Conservation (phyloP, 2,329 filamentous ascomycete genomes). For the Phyllachora maydis region DNA sequence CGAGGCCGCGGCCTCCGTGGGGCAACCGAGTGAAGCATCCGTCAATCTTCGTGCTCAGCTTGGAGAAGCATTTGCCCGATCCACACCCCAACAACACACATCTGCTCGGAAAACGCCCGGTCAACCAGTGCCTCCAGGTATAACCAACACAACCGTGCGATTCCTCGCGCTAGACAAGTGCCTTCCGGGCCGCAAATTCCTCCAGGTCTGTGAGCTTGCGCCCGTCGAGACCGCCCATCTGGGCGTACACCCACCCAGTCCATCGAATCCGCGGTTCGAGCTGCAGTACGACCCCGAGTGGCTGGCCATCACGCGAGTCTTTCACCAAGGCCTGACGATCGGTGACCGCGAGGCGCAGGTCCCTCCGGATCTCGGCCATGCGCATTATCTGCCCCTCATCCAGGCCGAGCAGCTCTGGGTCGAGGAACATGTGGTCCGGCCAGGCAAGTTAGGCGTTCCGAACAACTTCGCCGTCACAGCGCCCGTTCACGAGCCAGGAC, state of each 20-base stretch:
- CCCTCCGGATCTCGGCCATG: slow-evolving; percentile 45
- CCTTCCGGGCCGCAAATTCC: slow-evolving; percentile 55
- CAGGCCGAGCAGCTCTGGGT: slow-evolving; percentile 60
- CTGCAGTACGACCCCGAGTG: slow-evolving; percentile 83
- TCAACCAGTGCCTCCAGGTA: slow-evolving; percentile 46
- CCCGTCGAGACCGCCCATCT: slow-evolving; percentile 17
- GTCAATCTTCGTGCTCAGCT: slow-evolving; percentile 51
- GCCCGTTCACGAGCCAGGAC: slow-evolving; percentile 39
- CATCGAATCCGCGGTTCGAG: slow-evolving; percentile 24
- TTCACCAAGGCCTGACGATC: slow-evolving; percentile 43
- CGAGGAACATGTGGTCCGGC: slow-evolving; percentile 47
- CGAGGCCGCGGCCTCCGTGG: too few relatives aligned
- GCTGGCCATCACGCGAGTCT: slow-evolving; percentile 79
- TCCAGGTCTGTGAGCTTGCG: slow-evolving; percentile 53
- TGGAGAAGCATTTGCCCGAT: slow-evolving; percentile 59
- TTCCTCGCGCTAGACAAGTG: slow-evolving; percentile 92
- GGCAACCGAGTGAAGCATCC: slow-evolving; percentile 24
- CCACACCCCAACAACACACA: slow-evolving; percentile 13
- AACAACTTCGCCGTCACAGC: slow-evolving; percentile 62
- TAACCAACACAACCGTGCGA: slow-evolving; percentile 58
- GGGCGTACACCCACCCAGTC: slow-evolving; percentile 5
- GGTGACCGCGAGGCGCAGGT: slow-evolving; percentile 33
- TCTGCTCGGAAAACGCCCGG: slow-evolving; percentile 23
- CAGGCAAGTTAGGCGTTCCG: slow-evolving; percentile 46
- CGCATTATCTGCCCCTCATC: slow-evolving; percentile 46